Evolutionary conservation across 805 yeast genomes (phyloP).

Genomic region (Yamadazyma nakazawae): DNA sequence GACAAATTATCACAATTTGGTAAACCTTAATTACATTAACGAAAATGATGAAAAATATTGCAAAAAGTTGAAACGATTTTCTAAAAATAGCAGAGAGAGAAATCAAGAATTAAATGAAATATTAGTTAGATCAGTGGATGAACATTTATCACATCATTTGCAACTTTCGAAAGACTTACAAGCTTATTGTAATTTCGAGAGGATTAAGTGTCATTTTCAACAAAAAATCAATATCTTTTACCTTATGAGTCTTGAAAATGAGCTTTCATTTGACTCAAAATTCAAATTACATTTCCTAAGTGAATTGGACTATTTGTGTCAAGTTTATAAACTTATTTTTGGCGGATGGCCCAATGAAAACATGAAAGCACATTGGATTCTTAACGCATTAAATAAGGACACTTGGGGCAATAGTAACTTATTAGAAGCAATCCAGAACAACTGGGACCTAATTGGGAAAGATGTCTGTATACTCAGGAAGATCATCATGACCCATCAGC

Average conservation of each 20-base stretch:
- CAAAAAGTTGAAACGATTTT: constrained; percentile 3
- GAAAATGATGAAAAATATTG: constrained; percentile 9
- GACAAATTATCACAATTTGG: constrained; percentile 7
- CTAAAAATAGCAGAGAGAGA: neutral
- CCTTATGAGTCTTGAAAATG: constrained; percentile 17
- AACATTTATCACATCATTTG: neutral
- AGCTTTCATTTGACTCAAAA: constrained; percentile 9
- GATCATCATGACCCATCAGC: constrained; percentile 4
- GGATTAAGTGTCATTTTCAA: constrained; percentile 17
- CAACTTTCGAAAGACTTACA: neutral
- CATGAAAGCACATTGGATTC: constrained; percentile 20
- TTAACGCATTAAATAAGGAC: constrained; percentile 16
- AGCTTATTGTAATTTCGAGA: constrained; percentile 17
- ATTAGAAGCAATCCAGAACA: constrained; percentile 12
- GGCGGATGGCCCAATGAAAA: constrained; percentile 14
- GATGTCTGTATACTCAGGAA: constrained; percentile 11
- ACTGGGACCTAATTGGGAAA: constrained; percentile 17
- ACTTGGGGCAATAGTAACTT: constrained; percentile 3
- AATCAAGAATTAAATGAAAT: constrained; percentile 9
- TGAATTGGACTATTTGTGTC: constrained; percentile 16
- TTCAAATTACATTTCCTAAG: constrained; percentile 15
- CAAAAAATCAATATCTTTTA: constrained; percentile 16
- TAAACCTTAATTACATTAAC: constrained; percentile 9
- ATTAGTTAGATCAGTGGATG: constrained; percentile 10
- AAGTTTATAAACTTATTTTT: constrained; percentile 16